A percentile compares a stretch with the other conserved stretches of the same genome.
Conservation (phyloP, 352 stramenopile species). For the Globisporangium viniferum region DNA sequence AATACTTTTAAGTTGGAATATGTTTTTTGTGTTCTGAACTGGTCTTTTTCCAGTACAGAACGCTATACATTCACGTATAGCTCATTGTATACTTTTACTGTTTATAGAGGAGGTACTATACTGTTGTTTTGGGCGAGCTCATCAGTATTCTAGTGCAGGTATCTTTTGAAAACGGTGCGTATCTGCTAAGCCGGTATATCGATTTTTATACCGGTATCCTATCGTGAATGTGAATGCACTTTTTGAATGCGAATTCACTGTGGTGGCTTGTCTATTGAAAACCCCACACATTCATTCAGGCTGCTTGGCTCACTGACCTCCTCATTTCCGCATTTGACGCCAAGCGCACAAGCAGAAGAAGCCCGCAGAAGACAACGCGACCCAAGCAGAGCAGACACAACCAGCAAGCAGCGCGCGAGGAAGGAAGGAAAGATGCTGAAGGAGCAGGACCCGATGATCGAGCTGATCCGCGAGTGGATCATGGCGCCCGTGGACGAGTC, state of each 20-base stretch:
- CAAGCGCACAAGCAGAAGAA: not conserved
- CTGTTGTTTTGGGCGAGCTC: too few species aligned
- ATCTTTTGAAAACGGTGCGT: too few species aligned
- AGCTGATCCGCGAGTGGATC: conserved; percentile 84
- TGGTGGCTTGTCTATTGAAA: not conserved
- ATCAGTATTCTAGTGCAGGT: too few species aligned
- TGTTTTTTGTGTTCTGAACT: too few species aligned
- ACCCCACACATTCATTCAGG: too few species aligned
- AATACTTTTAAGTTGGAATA: too few species aligned
- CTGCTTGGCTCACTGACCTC: conserved; percentile 3
- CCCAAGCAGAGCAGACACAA: not conserved
- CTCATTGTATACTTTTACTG: too few species aligned
- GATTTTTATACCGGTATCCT: not conserved
- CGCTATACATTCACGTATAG: too few species aligned
- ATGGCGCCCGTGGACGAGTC: conserved; percentile 63
- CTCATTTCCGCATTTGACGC: conserved; percentile 1
- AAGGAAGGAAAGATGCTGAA: conserved; percentile 52
- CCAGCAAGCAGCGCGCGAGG: not conserved
- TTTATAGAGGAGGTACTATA: too few species aligned
- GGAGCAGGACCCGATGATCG: conserved; percentile 84
- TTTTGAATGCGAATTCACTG: not conserved
- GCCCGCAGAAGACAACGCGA: not conserved
- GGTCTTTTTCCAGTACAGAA: too few species aligned
- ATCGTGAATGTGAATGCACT: not conserved
- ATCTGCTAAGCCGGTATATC: not conserved